phyloP scores from a whole-genome alignment of 352 stramenopile genomes.

The Phytopythium vexans region DNA sequence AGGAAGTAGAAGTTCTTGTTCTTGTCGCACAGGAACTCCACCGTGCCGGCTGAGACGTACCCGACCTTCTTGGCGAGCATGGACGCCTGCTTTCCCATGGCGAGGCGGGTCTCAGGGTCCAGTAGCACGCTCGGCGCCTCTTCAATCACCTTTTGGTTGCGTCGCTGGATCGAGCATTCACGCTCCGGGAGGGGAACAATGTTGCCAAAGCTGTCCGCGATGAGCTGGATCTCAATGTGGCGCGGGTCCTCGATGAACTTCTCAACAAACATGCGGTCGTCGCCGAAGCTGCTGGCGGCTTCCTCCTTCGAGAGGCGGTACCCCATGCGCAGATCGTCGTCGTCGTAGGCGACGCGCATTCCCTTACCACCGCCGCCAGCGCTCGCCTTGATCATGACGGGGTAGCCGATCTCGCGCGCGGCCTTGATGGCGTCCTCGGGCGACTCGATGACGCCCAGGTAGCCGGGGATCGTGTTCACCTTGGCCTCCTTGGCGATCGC shows the following conservation, averaged over 20 bases:
- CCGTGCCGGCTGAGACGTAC: constrained; percentile 95
- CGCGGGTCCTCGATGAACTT: constrained; percentile 97
- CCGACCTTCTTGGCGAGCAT: constrained; percentile 89
- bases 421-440: constrained; percentile 85
- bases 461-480: constrained; percentile 93
- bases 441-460: constrained; percentile 81
- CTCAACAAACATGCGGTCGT: constrained; percentile 96
- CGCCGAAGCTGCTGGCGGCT: constrained; percentile 89
- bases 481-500: constrained; percentile 91
- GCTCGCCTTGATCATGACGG: constrained; percentile 97
- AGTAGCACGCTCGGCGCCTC: constrained; percentile 91
- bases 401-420: constrained; percentile 93
- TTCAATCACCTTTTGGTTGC: constrained; percentile 98
- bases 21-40: constrained; percentile 96
- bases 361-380: constrained; percentile 95
- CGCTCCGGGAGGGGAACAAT: constrained; percentile 92
- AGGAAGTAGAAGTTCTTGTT: constrained; percentile 98
- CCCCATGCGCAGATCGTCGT: constrained; percentile 85
- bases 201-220: constrained; percentile 91
- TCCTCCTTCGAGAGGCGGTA: constrained; percentile 87
- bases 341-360: constrained; percentile 94
- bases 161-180: constrained; percentile 95
- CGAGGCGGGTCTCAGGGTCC: constrained; percentile 80
- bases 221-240: constrained; percentile 98
- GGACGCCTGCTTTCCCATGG: constrained; percentile 85